Evolutionary conservation across 768 basidiomycete species (phyloP), one percentile per base, ranked within the genome.

Genomic region (Suillus tomentosus): DNA sequence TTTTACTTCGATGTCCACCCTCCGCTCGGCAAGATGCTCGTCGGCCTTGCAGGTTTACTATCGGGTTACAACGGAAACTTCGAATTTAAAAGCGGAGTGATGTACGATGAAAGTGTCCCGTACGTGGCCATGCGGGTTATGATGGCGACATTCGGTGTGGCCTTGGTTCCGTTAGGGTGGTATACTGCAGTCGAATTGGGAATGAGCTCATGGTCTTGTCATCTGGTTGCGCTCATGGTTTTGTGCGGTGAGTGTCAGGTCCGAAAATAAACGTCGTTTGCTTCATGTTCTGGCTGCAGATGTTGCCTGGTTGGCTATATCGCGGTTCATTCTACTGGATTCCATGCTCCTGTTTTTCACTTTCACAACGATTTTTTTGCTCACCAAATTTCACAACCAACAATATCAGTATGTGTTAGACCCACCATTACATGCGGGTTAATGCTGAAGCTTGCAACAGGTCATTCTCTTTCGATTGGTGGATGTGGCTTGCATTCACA

Each of bases 1-100:
- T 99, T 99, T 79, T 99, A 98, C 82, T 99, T 99, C 75, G 97
- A 99, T 72, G 97, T 99, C 34, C 97, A 99, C 71, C 97, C 97
- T 6, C 97, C 97, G 0, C 83, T 99, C 48, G 97, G 97, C 3
- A 99, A 99, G 82, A 99, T 99, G 95, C 84, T 99, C 62, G 96
- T 99, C 65, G 97, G 95, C 10, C 83, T 99, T 24, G 95, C 90
- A 4, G 97, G 97, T 24, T 81, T 95, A 62, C 78, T 99, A 67
- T 83, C 94, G 0, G 97, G 97, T 40, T 99, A 98, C 73, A 85
- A 96, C 66, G 97, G 97, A 15, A 76, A 79, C 31, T 99, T 92
- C 70, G 96, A 97, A 66, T 99, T 96, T 81, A 94, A 95, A 77
- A 95, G 93, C 66, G 97, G 97, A 3, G 88, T 85, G 62, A 78